Base-by-base conservation (phyloP, 78 protist species). In the Dictyostelium brefeldianum region DNA sequence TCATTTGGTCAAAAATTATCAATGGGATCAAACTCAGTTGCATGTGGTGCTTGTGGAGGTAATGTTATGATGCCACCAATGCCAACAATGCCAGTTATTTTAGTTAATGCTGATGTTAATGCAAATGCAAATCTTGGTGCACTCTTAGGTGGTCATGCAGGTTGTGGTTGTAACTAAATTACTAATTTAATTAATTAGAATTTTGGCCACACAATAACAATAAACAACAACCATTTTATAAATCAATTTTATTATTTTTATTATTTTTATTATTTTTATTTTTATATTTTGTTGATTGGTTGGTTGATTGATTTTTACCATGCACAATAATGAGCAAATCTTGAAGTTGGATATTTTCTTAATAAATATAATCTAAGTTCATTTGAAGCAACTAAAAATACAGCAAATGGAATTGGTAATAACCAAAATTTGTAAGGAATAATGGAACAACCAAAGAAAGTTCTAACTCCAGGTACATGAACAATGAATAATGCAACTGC, bases 321-420 rank as follows among this genome's bases (percentile, higher is more conserved):
- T 29, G 50, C 41, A 67, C 48, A 25, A 67, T 27, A 41, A 31
- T 67, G 27, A 9, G 75, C 75, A 67, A 67, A 67, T 15, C 14
- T 67, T 5, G 75, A 67, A 0, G 43, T 54, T 64, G 95, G 95
- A 62, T 79, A 62, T 31, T 7, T 90, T 69, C 99, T 89, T 56
- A 96, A 31, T 56, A 91, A 17, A 18, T 65, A 75, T 78, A 96
- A 90, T 62, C 98, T 91, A 11, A 65, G 5, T 70, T 97, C 99
- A 46, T 96, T 97, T 90, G 96, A 94, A 15, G 70, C 0, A 51
- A 98, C 75, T 81, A 98, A 96, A 51, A 95, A 47, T 50, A 96
- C n/a, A 27, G 97, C 70, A 77, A 96, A 98, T 57, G 99, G 99
- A 20, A 97, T n/a, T 65, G 97, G 98, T 3, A 95, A 80, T 22